Base-by-base conservation (phyloP, 2,329 filamentous ascomycete species). In the Huntiella abstrusa region DNA sequence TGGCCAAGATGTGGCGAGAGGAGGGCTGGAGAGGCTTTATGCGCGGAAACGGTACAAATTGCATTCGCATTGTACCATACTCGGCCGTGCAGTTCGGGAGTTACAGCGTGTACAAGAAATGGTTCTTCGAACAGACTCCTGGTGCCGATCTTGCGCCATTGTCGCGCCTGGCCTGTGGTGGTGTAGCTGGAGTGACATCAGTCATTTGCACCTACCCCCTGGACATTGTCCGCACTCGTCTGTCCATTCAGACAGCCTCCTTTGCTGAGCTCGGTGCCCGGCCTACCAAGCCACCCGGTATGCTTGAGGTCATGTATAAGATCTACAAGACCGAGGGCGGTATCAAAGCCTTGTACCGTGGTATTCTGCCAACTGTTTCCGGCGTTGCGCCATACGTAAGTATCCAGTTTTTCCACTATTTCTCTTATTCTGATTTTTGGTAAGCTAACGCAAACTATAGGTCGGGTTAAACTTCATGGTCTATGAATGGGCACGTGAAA, bases 401-500 rank as follows among this genome's bases (percentile, higher is more conserved):
- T 57, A 15, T 34, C 40, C 35, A 4, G 11, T 33, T 15, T 16
- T n/a, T 13, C 6, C 19, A 22, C 13, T 32, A 5, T 19, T 12
- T 34, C 40, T 34, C 12, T 45, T 36, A n/a, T 13, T 33, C 11
- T 19, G 3, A 12, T 17, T 19, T 33, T 39, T 7, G 16, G 10
- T 38, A 2, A 12, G 13, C 28, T 39, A 16, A 13, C 34, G 13
- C 12, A 36, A n/a, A 10, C 34, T n/a, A 34, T 54, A 86, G 80
- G 82, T 98, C 51, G 91, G 91, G 35, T 69, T 98, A 46, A 98
- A 98, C 61, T 98, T 98, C 62, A 96, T 96, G 86, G 85, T 84
- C 4, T 98, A 98, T 63, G 91, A 98, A 62, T 80, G 80, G 42
- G 80, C 87, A 49, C 78, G 91, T 51, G 77, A 78, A 56, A 79